Percentiles rank a stretch among this genome's conserved stretches.
Evolutionary conservation across 805 yeast genomes (phyloP).

Genomic region (Saccharomycopsis selenospora): DNA sequence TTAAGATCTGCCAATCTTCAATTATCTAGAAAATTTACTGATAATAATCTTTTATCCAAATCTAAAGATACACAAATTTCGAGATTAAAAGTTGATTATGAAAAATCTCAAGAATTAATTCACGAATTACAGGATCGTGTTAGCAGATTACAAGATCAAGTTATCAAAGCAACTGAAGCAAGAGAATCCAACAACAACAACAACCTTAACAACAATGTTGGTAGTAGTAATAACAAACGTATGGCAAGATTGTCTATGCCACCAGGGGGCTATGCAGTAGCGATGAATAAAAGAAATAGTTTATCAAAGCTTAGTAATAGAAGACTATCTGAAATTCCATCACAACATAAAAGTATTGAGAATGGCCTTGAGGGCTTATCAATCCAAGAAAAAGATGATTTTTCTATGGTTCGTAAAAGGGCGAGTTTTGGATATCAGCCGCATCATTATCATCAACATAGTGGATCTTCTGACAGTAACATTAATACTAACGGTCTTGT

Average conservation of each 20-base stretch:
- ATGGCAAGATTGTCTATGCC: conserved; percentile 13
- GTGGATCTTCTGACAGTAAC: not conserved
- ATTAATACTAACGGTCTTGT: not conserved
- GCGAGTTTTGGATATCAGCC: not conserved
- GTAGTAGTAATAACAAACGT: not conserved
- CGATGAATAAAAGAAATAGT: not conserved
- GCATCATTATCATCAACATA: not conserved
- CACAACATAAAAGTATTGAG: too few species aligned
- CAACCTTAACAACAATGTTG: not conserved
- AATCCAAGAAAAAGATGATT: not conserved
- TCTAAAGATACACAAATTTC: conserved; percentile 64
- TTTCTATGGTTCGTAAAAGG: not conserved
- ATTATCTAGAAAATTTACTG: conserved; percentile 44
- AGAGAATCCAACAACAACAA: not conserved
- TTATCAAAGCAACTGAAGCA: conserved; percentile 22
- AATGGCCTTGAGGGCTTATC: not conserved
- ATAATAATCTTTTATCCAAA: conserved; percentile 44
- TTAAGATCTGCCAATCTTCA: conserved; percentile 31
- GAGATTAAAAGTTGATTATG: conserved; percentile 55
- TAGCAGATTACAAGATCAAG: conserved; percentile 27
- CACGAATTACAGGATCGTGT: conserved; percentile 46
- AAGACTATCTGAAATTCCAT: too few species aligned
- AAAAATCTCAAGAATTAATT: conserved; percentile 45
- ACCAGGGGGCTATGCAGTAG: not conserved
- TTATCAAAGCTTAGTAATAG: too few species aligned